Evolutionary conservation across 139 green algal genomes (phyloP), one percentile per base, ranked within the genome.

Genomic region (Trebouxia sp.): DNA sequence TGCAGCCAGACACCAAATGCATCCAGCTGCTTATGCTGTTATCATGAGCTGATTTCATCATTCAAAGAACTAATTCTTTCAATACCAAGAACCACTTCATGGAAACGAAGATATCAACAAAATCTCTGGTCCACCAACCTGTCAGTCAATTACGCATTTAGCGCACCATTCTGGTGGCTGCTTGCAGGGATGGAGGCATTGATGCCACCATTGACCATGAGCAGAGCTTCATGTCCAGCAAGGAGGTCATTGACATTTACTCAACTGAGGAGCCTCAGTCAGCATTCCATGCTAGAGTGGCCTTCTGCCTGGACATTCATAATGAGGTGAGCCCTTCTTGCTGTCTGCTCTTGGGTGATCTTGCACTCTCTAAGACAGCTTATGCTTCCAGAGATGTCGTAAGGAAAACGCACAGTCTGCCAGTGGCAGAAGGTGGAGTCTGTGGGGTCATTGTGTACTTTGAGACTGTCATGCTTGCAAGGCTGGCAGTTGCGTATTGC

Each of bases 241-340:
- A 89, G 26, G 92, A 95, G 80, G 80, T 85, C 24, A 87, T 78
- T 8, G 93, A 98, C 82, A 83, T 97, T 22, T 98, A 98, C 86
- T 50, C 65, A 0, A 90, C 84, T 30, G 76, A 79, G 32, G 89
- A 93, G 85, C 92, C 93, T 9, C 67, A 84, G 78, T 87, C 88
- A 26, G 94, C 95, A 5, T 99, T 99, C 91, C 95, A 99, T 82
- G 94, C 92, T 8, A 93, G 96, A 83, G 93, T 97, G 22, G 92
- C 94, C 12, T 99, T 99, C 89, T 98, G 96, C 92, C 86, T 99
- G 48, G 94, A 99, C 87, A 88, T 97, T 35, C 94, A 98, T 86
- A 99, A 98, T 83, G 97, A 99, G 89, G 95, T 92, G 11, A 75
- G 91, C 48, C 85, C 87, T 82, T 2, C n/a, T 90, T 88, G 51